A percentile compares a stretch with the other conserved stretches of the same genome.
phyloP scores from a whole-genome alignment of 2,329 filamentous ascomycete genomes.

The Verruconis gallopava region DNA sequence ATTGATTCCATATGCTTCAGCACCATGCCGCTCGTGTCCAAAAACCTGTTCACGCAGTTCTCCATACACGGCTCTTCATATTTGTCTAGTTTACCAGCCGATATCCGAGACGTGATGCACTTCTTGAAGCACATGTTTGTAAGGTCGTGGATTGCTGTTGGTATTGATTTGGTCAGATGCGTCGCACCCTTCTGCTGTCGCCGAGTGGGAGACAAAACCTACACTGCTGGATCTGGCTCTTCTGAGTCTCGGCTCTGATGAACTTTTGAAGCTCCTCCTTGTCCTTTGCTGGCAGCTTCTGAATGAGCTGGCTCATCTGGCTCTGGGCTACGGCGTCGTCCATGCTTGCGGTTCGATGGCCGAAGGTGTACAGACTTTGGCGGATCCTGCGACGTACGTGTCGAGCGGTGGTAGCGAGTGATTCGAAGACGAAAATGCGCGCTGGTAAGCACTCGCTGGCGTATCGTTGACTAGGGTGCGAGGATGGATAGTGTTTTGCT shows the following conservation, averaged over 20 bases:
- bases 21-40: constrained; percentile 79
- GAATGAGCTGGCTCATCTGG: constrained; percentile 1
- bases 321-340: background rate
- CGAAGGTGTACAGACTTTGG: no score
- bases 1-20: constrained; percentile 68
- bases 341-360: no score
- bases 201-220: constrained; percentile 5
- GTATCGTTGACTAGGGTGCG: no score
- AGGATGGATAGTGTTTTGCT: no score
- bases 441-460: no score
- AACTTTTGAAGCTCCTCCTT: constrained; percentile 82
- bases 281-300: constrained; percentile 63
- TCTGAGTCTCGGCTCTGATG: constrained; percentile 72
- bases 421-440: no score
- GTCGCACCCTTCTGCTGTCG: background rate
- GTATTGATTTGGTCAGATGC: constrained; percentile 15
- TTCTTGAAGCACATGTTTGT: constrained; percentile 88
- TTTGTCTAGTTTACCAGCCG: constrained; percentile 57
- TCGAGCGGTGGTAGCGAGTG: no score
- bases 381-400: no score
- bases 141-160: constrained; percentile 49
- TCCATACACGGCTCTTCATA: constrained; percentile 71
- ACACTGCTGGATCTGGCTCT: constrained; percentile 52
- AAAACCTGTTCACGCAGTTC: constrained; percentile 88
- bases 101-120: constrained; percentile 67